Evolutionary conservation across 306 rosid genomes (phyloP), one percentile per base, ranked within the genome.

Genomic region (Vicia sativa): DNA sequence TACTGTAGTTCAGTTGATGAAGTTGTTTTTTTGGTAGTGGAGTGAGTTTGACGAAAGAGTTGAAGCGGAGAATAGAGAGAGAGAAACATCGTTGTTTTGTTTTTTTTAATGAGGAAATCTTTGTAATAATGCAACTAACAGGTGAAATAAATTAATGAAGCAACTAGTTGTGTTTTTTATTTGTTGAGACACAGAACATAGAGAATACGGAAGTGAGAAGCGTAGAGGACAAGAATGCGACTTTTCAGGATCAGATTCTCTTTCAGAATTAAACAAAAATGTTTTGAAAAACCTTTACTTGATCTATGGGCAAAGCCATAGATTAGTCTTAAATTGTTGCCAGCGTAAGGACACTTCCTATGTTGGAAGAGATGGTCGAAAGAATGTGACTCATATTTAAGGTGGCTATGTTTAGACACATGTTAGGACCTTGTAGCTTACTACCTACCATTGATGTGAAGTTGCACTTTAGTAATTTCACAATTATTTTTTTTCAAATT

Each of bases 401-500:
- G 78, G 60, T 65, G 86, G 23, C 45, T 21, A 1, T 29, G 35
- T 56, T 44, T 12, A 6, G 59, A 52, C 82, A 77, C 77, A 77
- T 69, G 82, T 67, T 4, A 66, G 11, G 37, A 43, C 43, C 63
- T 14, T 13, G n/a, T 42, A 29, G 1, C 35, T 39, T 11, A 12
- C 7, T 34, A 41, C 4, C 9, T 43, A 11, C 8, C 45, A 34
- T 61, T 55, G 77, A 74, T 69, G 73, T 35, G 45, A 34, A 7
- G 38, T 34, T 34, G 38, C 38, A 34, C 9, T 7, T 31, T 31
- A 31, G 35, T 21, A 21, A 21, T 21, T 21, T 21, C 23, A 21
- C 23, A 21, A 21, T 21, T 21, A 21, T 21, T n/a, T n/a, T n/a
- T n/a, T n/a, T n/a, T n/a, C n/a, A n/a, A n/a, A n/a, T n/a, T n/a